Conservation (phyloP, 495 filamentous ascomycete species). For the Darksidea phi region DNA sequence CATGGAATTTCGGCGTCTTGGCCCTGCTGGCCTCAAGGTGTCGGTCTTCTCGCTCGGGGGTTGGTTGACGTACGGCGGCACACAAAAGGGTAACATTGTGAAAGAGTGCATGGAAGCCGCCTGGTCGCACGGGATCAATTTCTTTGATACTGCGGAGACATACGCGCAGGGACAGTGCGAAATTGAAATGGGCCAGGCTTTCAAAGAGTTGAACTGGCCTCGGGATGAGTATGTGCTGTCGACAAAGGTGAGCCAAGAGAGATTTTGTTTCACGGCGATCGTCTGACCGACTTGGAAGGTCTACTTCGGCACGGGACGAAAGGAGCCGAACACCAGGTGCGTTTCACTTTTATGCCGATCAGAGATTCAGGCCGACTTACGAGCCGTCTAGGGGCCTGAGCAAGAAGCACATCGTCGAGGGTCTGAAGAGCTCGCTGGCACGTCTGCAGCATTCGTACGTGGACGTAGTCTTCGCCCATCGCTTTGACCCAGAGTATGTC, state of each 20-base stretch:
- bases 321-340: conserved; percentile 51
- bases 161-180: conserved; percentile 58
- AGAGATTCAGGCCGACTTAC: background rate
- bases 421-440: conserved; percentile 48
- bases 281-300: conserved; percentile 30
- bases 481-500: conserved; percentile 44
- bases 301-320: conserved; percentile 49
- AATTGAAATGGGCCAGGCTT: conserved; percentile 57
- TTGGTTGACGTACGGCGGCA: conserved; percentile 40
- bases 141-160: conserved; percentile 56
- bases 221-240: conserved; percentile 51
- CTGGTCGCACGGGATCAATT: conserved; percentile 57
- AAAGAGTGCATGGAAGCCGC: conserved; percentile 51
- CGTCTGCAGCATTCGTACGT: conserved; percentile 50
- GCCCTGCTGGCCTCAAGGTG: conserved; percentile 47
- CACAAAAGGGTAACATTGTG: conserved; percentile 40
- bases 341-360: background rate
- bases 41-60: conserved; percentile 45
- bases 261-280: background rate
- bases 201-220: conserved; percentile 53
- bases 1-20: conserved; percentile 45
- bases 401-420: conserved; percentile 52
- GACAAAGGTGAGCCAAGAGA: conserved; percentile 35
- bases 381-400: conserved; percentile 40
- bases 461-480: conserved; percentile 51